A percentile compares a stretch with the other conserved stretches of the same genome.
Evolutionary conservation across 192 early-diverging fungal genomes (phyloP).

Genomic region (Diversispora epigaea): DNA sequence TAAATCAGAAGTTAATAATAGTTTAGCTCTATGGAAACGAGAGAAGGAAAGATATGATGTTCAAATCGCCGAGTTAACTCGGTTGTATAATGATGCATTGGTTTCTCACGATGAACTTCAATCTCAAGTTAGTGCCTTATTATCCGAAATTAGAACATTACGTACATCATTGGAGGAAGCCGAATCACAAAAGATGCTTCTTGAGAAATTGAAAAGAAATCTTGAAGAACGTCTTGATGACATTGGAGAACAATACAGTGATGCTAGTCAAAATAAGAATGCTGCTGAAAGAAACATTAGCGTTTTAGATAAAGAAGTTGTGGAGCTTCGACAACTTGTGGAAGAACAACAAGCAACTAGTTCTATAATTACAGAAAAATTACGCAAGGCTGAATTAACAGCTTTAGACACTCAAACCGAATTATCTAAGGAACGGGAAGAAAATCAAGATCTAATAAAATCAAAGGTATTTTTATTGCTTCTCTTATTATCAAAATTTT

Average conservation of each 20-base stretch:
- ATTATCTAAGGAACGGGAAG: constrained; percentile 71
- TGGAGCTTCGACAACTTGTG: constrained; percentile 66
- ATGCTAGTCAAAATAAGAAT: constrained; percentile 63
- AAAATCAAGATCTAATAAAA: constrained; percentile 52
- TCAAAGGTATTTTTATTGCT: constrained; percentile 35
- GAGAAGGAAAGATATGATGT: constrained; percentile 77
- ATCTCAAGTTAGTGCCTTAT: constrained; percentile 54
- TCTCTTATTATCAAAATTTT: background rate
- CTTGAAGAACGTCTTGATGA: constrained; percentile 79
- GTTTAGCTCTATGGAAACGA: constrained; percentile 55
- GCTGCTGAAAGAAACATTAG: constrained; percentile 69
- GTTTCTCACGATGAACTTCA: constrained; percentile 62
- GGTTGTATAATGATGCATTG: constrained; percentile 60
- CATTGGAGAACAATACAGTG: constrained; percentile 63
- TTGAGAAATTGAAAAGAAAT: constrained; percentile 69
- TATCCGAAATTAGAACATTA: constrained; percentile 60
- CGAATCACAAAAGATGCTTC: constrained; percentile 60
- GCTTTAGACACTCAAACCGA: constrained; percentile 65
- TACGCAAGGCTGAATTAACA: constrained; percentile 65
- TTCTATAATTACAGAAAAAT: constrained; percentile 63
- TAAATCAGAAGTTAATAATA: constrained; percentile 19
- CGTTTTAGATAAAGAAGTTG: constrained; percentile 73
- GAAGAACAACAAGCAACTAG: constrained; percentile 74
- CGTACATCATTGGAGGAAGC: constrained; percentile 62
- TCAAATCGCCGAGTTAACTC: constrained; percentile 70